Evolutionary conservation across 2,329 filamentous ascomycete species (phyloP), one percentile per base, ranked within the genome.

Genomic region (Aureobasidium vineae): DNA sequence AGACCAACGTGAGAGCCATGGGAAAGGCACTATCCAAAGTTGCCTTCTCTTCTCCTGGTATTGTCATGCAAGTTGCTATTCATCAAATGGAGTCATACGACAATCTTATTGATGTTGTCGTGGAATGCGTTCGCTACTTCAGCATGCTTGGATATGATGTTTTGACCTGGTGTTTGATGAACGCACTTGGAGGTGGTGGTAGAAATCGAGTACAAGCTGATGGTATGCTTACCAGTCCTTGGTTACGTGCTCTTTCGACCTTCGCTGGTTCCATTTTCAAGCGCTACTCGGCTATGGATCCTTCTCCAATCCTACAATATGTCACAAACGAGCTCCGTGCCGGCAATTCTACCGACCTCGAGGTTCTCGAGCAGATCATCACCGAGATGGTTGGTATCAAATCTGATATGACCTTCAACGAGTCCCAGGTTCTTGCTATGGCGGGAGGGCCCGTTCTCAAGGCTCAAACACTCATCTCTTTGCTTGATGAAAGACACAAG

Each of bases 91-190:
- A 99, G 77, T 89, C 90, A 0, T 99, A 99, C 76, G 90, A 90
- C 75, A 99, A 98, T 74, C 84, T 99, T 68, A 97, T 97, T 66
- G 91, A 97, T 69, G 91, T 92, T 5, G 91, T 99, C 68, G 93
- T 98, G 16, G 92, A 97, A 75, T 97, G 93, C 73, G 92, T 91
- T 45, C 89, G 91, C 72, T 97, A 97, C 75, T 97, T 98, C 72
- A 97, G 94, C 1, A 88, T 91, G 65, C 81, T 99, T 43, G 94
- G 91, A 0, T 97, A 97, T 75, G 95, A 99, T 76, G 91, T 97
- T 38, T 82, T 99, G 52, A 90, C 92, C 3, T 99, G 94, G 92
- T 91, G 92, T 23, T 82, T 99, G 52, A 86, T 99, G 78, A 96
- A 88, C 73, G 83, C 85, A 11, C 81, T 90, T 68, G 83, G 84